These are phyloP conservation scores for Candida sithepensis DNA, from an alignment of 805 yeast genomes.

Conservation along the genomic window DNA sequence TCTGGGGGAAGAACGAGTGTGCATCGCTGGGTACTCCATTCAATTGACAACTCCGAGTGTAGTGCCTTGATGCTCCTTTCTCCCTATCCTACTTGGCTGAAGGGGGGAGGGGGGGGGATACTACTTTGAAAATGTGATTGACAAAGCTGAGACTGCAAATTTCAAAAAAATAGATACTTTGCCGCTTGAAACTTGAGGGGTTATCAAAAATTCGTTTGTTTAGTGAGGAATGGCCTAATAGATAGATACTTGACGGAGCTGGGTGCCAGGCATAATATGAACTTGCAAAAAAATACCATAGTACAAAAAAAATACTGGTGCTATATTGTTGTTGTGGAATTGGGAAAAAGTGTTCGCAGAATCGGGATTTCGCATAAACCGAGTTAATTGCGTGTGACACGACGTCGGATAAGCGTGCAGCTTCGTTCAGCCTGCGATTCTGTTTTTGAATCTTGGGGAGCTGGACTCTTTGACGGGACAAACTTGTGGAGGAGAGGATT, in stretches of 20 bases:
- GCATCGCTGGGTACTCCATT: neutral
- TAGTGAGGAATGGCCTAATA: too few relatives aligned
- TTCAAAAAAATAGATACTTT: too few relatives aligned
- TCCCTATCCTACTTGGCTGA: neutral
- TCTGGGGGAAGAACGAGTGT: neutral
- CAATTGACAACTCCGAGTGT: neutral
- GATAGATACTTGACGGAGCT: too few relatives aligned
- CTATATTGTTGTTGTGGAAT: constrained; percentile 2
- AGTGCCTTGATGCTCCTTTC: neutral
- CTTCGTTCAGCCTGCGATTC: too few relatives aligned
- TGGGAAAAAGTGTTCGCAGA: constrained; percentile 3
- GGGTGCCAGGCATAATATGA: neutral
- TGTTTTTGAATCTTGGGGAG: too few relatives aligned
- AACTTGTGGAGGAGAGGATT: too few relatives aligned
- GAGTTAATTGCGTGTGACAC: neutral
- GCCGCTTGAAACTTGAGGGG: too few relatives aligned
- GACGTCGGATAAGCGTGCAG: neutral
- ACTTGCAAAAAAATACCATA: neutral
- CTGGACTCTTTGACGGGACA: too few relatives aligned
- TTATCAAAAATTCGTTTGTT: too few relatives aligned
- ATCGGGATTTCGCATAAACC: constrained; percentile 1
- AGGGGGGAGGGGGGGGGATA: too few relatives aligned
- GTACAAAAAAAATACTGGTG: neutral
- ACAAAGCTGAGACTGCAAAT: too few relatives aligned
- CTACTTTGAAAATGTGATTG: too few relatives aligned